phyloP scores from a whole-genome alignment of 768 basidiomycete genomes.

The Hygrocybe punicea region DNA sequence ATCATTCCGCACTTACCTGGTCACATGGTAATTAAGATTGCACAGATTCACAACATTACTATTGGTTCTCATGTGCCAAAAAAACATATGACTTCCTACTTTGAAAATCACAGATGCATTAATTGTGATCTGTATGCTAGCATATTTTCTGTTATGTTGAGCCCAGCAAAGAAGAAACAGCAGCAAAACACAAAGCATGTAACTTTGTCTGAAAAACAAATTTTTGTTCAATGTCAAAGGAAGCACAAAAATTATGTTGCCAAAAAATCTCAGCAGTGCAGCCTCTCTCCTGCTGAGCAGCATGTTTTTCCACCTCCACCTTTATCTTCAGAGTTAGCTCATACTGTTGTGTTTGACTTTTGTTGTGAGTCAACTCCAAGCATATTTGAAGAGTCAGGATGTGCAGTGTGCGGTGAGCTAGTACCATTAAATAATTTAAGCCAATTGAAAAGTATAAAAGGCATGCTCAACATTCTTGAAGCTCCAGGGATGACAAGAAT shows the following conservation, averaged over 20 bases:
- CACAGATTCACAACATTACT: neutral
- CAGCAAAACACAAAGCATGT: neutral
- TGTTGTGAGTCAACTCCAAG: neutral
- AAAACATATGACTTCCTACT: neutral
- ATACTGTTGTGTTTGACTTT: conserved; percentile 2
- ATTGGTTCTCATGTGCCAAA: neutral
- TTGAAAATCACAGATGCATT: neutral
- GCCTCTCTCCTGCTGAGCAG: too few relatives aligned
- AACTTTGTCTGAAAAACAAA: conserved; percentile 16
- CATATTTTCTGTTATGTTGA: neutral
- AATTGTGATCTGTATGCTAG: neutral
- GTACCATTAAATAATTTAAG: conserved; percentile 3
- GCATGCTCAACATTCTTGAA: conserved; percentile 2
- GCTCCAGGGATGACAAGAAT: conserved; percentile 4
- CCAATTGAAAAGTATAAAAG: conserved; percentile 6
- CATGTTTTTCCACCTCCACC: neutral
- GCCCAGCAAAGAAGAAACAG: neutral
- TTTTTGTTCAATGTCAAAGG: conserved; percentile 9
- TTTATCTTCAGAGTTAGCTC: neutral
- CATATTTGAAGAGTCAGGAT: conserved; percentile 27
- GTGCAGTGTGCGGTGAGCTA: conserved; percentile 31
- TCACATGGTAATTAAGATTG: neutral
- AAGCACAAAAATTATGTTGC: too few relatives aligned
- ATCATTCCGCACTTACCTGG: neutral
- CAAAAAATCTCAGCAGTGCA: too few relatives aligned